Base-by-base conservation (phyloP, 2,329 filamentous ascomycete genomes). In the Plectosphaerella plurivora region DNA sequence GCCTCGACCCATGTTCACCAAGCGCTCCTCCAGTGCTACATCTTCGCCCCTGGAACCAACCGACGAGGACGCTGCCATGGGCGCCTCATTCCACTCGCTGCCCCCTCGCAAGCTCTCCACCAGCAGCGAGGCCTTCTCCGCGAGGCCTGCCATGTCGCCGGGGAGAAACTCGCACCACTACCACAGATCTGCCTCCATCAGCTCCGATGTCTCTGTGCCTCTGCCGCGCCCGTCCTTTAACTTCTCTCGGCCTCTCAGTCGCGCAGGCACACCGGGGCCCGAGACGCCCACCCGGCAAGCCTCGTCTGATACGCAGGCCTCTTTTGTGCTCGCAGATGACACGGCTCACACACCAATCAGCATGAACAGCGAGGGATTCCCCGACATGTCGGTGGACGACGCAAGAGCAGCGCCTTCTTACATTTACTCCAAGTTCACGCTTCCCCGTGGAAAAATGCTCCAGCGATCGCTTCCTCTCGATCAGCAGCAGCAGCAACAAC, bases 191-290 rank as follows among this genome's bases (percentile, higher is more conserved):
- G 91, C 91, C 2, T 97, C 94, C 0, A 79, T 90, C 37, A 86
- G 85, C 55, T 97, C 93, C 1, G 90, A 96, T 56, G 82, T 83
- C 49, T 96, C 91, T 2, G 78, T 79, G 45, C 79, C 68, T 10
- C 64, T 91, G 36, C 83, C 86, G 12, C 82, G 87, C 15, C 88
- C 91, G 1, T 84, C 88, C 0, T 93, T 95, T 71, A 97, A 99
- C 70, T 97, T 97, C 68, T 97, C 94, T 1, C 82, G 94, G 44
- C 94, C 94, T 0, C 72, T 96, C 55, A 97, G 93, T 68, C 80
- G 87, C 64, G 81, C 84, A 55, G 84, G 83, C 55, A 84, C 80
- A 12, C 82, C 82, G 15, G 71, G 63, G 45, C 72, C 78, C 59
- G 82, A 87, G n/a, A 67, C 72, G 44, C 83, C 84, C 47, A 75